phyloP scores from a whole-genome alignment of 192 early-diverging fungal genomes.

The Coemansia sp. region DNA sequence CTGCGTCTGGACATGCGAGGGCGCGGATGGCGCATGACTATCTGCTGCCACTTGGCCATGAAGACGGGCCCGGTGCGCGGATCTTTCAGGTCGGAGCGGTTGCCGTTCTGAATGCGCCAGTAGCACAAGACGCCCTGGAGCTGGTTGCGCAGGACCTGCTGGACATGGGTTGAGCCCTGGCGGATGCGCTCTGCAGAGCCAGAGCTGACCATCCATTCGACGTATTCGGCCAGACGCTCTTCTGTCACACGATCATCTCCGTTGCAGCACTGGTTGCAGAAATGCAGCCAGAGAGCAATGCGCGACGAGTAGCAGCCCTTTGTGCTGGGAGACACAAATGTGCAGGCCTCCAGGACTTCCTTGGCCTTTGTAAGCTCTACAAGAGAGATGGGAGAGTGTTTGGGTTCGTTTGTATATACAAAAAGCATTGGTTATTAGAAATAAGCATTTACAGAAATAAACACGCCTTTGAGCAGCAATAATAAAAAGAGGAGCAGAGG shows the following conservation, averaged over 20 bases:
- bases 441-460: constrained; percentile 1
- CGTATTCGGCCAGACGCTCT: constrained; percentile 37
- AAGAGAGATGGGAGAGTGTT: neutral
- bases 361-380: constrained; percentile 47
- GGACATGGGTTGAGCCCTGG: constrained; percentile 41
- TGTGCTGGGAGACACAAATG: constrained; percentile 40
- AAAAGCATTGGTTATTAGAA: neutral
- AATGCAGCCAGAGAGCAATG: constrained; percentile 52
- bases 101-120: constrained; percentile 44
- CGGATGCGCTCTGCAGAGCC: constrained; percentile 51
- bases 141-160: constrained; percentile 52
- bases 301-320: constrained; percentile 53
- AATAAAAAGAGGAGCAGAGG: neutral
- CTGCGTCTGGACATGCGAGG: constrained; percentile 36
- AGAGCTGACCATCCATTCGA: constrained; percentile 52
- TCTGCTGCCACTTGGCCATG: constrained; percentile 38
- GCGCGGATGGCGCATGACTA: constrained; percentile 38
- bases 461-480: neutral
- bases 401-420: neutral
- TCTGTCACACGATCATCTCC: constrained; percentile 36
- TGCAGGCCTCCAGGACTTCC: constrained; percentile 41
- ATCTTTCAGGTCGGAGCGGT: constrained; percentile 19
- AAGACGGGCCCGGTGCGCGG: constrained; percentile 32
- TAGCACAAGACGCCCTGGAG: constrained; percentile 52
- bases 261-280: constrained; percentile 26